Evolutionary conservation across 202 grass and related monocot species (phyloP).

Genomic region (Digitaria exilis): DNA sequence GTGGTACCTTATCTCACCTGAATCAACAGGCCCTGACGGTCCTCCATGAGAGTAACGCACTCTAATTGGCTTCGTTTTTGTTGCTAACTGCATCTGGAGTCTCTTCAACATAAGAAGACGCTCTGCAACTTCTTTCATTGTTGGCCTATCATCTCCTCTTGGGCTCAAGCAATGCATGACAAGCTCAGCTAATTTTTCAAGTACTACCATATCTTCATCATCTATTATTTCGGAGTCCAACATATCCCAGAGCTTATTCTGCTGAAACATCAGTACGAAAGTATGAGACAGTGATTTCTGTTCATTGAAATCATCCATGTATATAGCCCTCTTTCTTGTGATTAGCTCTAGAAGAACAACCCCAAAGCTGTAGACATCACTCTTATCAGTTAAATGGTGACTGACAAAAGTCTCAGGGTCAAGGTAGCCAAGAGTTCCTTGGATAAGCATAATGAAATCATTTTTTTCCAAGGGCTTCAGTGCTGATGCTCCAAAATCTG

Average conservation of each 20-base stretch:
- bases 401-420: slow-evolving; percentile 30
- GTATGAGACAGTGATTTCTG: slow-evolving; percentile 19
- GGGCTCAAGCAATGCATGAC: slow-evolving; percentile 25
- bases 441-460: slow-evolving; percentile 48
- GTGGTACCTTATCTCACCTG: neutral
- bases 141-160: slow-evolving; percentile 38
- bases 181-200: slow-evolving; percentile 33
- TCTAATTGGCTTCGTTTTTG: neutral
- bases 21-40: neutral
- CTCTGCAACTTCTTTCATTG: slow-evolving; percentile 47
- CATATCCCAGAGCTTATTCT: slow-evolving; percentile 16
- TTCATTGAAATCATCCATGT: neutral
- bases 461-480: slow-evolving; percentile 42
- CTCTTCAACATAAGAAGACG: slow-evolving; percentile 31
- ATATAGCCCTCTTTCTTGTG: slow-evolving; percentile 52
- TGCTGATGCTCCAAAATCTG: slow-evolving; percentile 58
- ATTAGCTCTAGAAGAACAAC: slow-evolving; percentile 55
- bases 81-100: slow-evolving; percentile 5
- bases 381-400: slow-evolving; percentile 42
- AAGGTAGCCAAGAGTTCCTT: slow-evolving; percentile 17
- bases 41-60: neutral
- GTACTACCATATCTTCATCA: slow-evolving; percentile 1
- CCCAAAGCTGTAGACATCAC: slow-evolving; percentile 64
- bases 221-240: slow-evolving; percentile 38
- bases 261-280: slow-evolving; percentile 17